phyloP scores from a whole-genome alignment of 768 basidiomycete species.

The Porphyrellus cyaneotinctus region DNA sequence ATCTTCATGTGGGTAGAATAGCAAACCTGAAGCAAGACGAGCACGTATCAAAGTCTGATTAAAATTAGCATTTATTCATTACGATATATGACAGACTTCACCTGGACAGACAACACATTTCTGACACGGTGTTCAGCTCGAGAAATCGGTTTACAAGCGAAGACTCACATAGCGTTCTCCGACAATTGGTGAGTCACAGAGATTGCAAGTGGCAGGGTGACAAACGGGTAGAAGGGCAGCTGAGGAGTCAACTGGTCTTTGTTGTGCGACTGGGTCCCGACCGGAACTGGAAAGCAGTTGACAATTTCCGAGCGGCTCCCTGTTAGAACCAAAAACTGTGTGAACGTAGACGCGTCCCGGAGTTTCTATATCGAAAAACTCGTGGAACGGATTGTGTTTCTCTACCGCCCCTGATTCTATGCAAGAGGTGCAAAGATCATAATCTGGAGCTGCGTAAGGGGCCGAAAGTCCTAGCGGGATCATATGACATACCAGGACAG shows the following conservation, averaged over 20 bases:
- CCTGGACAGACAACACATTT: conserved; percentile 74
- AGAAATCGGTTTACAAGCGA: background rate
- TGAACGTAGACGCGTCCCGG: conserved; percentile 66
- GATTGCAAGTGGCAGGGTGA: conserved; percentile 69
- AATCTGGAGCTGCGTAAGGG: conserved; percentile 43
- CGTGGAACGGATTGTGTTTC: conserved; percentile 57
- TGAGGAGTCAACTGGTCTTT: background rate
- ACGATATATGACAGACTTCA: conserved; percentile 2
- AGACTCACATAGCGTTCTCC: conserved; percentile 69
- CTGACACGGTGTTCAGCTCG: conserved; percentile 33
- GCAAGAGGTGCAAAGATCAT: conserved; percentile 66
- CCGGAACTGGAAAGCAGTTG: conserved; percentile 1
- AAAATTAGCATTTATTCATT: conserved; percentile 6
- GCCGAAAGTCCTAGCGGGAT: background rate
- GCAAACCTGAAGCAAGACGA: conserved; percentile 58
- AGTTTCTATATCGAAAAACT: conserved; percentile 65
- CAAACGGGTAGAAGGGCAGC: conserved; percentile 28
- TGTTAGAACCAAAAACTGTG: conserved; percentile 38
- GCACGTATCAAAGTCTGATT: conserved; percentile 73
- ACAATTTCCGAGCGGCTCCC: conserved; percentile 27
- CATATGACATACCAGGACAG: conserved; percentile 51
- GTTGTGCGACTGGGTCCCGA: background rate
- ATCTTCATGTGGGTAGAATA: background rate
- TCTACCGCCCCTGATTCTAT: conserved; percentile 46
- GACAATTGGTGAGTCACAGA: conserved; percentile 67